A percentile compares a stretch with the other conserved stretches of the same genome.
These are phyloP conservation scores for Choiromyces venosus DNA, from an alignment of 495 filamentous ascomycete species.

Conservation along the genomic window DNA sequence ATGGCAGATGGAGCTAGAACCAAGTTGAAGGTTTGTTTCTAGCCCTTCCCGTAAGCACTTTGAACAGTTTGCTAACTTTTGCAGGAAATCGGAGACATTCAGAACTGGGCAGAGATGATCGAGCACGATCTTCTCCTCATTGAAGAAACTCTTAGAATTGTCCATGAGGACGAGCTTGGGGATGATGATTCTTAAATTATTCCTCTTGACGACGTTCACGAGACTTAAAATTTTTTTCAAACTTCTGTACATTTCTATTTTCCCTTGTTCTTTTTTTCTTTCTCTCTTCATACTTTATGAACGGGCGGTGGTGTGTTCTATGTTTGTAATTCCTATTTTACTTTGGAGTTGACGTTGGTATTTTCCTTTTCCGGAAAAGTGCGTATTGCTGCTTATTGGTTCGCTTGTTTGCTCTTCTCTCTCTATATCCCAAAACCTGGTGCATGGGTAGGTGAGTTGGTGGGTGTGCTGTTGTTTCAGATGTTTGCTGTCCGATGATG, in stretches of 20 bases:
- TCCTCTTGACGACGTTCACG: constrained; percentile 33
- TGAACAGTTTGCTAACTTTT: constrained; percentile 5
- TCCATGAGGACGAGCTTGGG: constrained; percentile 46
- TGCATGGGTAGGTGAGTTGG: neutral
- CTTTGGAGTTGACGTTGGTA: constrained; percentile 28
- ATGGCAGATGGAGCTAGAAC: constrained; percentile 62
- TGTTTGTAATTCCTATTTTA: constrained; percentile 26
- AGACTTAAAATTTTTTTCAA: constrained; percentile 43
- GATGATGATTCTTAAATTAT: constrained; percentile 34
- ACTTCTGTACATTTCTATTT: constrained; percentile 43
- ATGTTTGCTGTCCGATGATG: neutral
- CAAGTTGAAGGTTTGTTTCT: constrained; percentile 57
- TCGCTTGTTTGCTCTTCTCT: constrained; percentile 29
- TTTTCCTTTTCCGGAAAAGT: constrained; percentile 35
- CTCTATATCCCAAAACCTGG: neutral
- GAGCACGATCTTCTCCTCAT: constrained; percentile 84
- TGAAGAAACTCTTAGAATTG: constrained; percentile 76
- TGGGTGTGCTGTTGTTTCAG: constrained; percentile 1
- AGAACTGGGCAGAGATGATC: constrained; percentile 97
- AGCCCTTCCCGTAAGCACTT: neutral
- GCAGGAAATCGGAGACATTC: constrained; percentile 84
- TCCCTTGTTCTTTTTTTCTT: constrained; percentile 37
- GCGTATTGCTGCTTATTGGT: constrained; percentile 26
- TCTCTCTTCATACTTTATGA: constrained; percentile 12
- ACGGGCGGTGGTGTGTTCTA: constrained; percentile 22